Base-by-base conservation (phyloP, 2,329 filamentous ascomycete genomes). In the Penicillium aurantiogriseum region DNA sequence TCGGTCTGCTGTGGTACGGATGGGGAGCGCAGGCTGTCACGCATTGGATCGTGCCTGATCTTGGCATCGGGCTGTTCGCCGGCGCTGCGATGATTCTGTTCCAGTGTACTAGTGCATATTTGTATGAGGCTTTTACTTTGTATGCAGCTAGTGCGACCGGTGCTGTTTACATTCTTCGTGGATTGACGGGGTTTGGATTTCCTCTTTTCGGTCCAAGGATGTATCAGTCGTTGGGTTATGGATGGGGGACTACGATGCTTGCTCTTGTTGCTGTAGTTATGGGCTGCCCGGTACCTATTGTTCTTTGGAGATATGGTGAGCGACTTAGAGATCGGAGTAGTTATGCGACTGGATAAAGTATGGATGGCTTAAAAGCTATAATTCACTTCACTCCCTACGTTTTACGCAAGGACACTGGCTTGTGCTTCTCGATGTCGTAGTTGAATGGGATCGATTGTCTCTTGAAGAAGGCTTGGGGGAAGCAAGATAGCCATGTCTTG, bases 1-100 rank as follows among this genome's bases (percentile, higher is more conserved):
- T 76, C 0, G 78, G 80, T 0, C 68, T 84, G 8, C 80, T 82
- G 57, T 73, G 78, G 63, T 85, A 83, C 59, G 81, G 81, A 6
- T 84, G 81, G 80, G 70, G 72, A 3, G 77, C 80, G 0, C 72
- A 82, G 39, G 69, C 69, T 2, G 63, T 71, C 13, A 61, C 74
- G 0, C 79, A 81, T 56, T 81, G 81, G 75, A 79, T 81, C 40
- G 67, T 80, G 54, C 79, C 81, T 4, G 77, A 82, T 47, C 74
- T 82, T 27, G 79, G 81, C 0, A 77, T 78, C 0, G 72, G 67
- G 0, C 62, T 83, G 1, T 77, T 83, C 51, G 76, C 77, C 5
- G 73, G 71, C 1, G 77, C 79, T 65, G 62, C 69, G 1, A 74
- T 75, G 40, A 67, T 71, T 33, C 62, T 65, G 1, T 72, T 72